phyloP scores from a whole-genome alignment of 495 filamentous ascomycete genomes.

The Aspergillus heteromorphus region DNA sequence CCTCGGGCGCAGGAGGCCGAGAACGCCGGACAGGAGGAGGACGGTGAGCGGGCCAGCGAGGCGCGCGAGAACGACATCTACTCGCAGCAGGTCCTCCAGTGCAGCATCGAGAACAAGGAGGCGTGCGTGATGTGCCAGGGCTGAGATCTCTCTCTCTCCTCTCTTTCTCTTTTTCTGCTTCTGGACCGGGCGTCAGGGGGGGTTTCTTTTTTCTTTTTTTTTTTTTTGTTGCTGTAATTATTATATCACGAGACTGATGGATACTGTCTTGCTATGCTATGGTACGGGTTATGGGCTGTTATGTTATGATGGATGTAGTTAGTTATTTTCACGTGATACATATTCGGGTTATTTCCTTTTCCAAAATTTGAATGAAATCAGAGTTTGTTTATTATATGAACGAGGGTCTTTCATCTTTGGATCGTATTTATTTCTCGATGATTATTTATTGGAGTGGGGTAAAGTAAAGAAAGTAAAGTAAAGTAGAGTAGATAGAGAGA shows the following conservation, averaged over 20 bases:
- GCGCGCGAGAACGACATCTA: conserved; percentile 85
- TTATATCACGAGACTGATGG: conserved; percentile 42
- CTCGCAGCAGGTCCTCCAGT: conserved; percentile 81
- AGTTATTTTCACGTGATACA: background rate
- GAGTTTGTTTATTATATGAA: too few relatives aligned
- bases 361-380: too few relatives aligned
- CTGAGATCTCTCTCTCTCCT: conserved; percentile 38
- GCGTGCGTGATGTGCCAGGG: conserved; percentile 88
- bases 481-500: too few relatives aligned
- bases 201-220: too few relatives aligned
- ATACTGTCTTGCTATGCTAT: conserved; percentile 8
- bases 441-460: too few relatives aligned
- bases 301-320: conserved; percentile 1
- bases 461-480: too few relatives aligned
- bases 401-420: too few relatives aligned
- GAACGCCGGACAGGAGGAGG: conserved; percentile 35
- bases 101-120: conserved; percentile 92
- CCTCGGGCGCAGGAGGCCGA: conserved; percentile 17
- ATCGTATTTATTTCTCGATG: too few relatives aligned
- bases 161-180: too few relatives aligned
- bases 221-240: too few relatives aligned
- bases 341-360: conserved; percentile 9
- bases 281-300: background rate
- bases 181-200: conserved; percentile 9
- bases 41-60: conserved; percentile 59